Conservation (phyloP, 129 eudicot species). For the Rutidosis leptorrhynchoides region DNA sequence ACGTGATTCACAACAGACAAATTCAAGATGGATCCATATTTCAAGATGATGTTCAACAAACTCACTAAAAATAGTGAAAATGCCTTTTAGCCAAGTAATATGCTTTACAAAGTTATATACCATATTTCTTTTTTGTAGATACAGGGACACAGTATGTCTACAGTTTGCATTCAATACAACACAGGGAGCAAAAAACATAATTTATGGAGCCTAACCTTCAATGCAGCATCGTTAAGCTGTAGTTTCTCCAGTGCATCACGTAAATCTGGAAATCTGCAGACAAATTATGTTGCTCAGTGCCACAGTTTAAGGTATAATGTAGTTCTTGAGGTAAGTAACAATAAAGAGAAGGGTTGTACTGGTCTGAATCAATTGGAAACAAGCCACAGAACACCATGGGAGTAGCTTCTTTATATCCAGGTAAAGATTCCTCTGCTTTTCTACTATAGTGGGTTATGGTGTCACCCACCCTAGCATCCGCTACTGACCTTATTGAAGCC, state of each 20-base stretch:
- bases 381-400: constrained; percentile 99
- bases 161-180: constrained; percentile 7
- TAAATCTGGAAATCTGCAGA: constrained; percentile 69
- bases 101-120: background rate
- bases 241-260: constrained; percentile 96
- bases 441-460: constrained; percentile 76
- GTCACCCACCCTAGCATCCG: constrained; percentile 99
- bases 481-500: constrained; percentile 94
- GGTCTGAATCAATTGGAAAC: constrained; percentile 94
- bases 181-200: constrained; percentile 11
- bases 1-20: background rate
- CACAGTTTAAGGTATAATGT: constrained; percentile 7
- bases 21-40: background rate
- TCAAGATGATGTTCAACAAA: background rate
- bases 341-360: constrained; percentile 39
- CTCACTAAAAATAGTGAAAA: background rate
- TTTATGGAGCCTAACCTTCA: constrained; percentile 47
- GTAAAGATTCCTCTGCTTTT: constrained; percentile 77
- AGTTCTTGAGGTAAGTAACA: constrained; percentile 10
- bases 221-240: constrained; percentile 96
- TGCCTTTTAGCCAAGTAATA: background rate
- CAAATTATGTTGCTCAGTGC: background rate
- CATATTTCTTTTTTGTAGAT: background rate
- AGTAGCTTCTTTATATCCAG: constrained; percentile 95
- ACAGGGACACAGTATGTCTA: background rate